phyloP scores from a whole-genome alignment of 2,329 filamentous ascomycete genomes.

The Tolypocladium guangdongense region DNA sequence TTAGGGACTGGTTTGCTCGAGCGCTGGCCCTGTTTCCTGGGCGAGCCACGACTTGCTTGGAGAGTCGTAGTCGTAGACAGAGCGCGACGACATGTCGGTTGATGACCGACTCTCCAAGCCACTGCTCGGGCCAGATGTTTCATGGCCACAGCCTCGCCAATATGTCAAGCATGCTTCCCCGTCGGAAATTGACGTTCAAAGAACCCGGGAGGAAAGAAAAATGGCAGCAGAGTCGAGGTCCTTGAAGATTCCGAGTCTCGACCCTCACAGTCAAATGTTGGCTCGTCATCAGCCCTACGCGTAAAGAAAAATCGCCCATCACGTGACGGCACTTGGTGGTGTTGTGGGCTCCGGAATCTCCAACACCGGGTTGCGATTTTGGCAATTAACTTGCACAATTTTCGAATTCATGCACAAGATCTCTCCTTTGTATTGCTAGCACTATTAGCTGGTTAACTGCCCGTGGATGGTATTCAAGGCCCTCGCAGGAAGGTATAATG shows the following conservation, averaged over 20 bases:
- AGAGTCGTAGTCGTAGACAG: conserved; percentile 17
- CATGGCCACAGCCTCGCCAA: conserved; percentile 13
- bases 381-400: not conserved
- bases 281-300: too few relatives aligned
- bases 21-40: not conserved
- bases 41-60: conserved; percentile 1
- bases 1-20: not conserved
- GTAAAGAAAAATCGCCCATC: not conserved
- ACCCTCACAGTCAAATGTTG: not conserved
- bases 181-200: too few relatives aligned
- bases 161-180: conserved; percentile 1
- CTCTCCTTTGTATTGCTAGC: too few relatives aligned
- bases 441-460: not conserved
- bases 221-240: not conserved
- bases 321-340: not conserved
- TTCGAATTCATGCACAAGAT: too few relatives aligned
- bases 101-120: conserved; percentile 12
- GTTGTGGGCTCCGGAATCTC: not conserved
- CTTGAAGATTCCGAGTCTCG: not conserved
- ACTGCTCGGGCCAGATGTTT: conserved; percentile 15
- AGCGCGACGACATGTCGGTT: conserved; percentile 9
- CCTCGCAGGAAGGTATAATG: too few relatives aligned
- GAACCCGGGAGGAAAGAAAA: not conserved
- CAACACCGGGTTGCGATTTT: not conserved
- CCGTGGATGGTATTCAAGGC: not conserved